These are phyloP conservation scores for Cryptococcus sp. DNA, from an alignment of 1,284 basidiomycete species.

Conservation along the genomic window DNA sequence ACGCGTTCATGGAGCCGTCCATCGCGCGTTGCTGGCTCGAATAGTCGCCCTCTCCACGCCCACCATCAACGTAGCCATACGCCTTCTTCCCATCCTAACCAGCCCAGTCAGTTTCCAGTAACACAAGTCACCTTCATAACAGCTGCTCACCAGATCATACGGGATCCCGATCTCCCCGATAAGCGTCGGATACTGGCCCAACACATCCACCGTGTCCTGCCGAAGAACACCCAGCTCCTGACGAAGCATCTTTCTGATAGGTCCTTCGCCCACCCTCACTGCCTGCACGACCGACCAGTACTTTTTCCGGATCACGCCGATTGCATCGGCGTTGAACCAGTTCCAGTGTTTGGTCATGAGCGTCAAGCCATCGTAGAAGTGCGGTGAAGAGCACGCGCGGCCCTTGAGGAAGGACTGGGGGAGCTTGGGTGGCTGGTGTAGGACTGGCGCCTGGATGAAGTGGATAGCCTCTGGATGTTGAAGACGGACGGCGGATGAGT, in stretches of 20 bases:
- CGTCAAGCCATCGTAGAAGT: slow-evolving; percentile 91
- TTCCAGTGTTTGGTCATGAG: slow-evolving; percentile 79
- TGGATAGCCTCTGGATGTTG: slow-evolving; percentile 81
- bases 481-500: slow-evolving; percentile 62
- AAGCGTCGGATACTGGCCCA: slow-evolving; percentile 77
- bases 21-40: slow-evolving; percentile 75
- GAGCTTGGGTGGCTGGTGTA: slow-evolving; percentile 65
- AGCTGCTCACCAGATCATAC: slow-evolving; percentile 65
- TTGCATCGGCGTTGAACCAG: slow-evolving; percentile 77
- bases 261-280: slow-evolving; percentile 66
- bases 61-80: slow-evolving; percentile 76
- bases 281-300: slow-evolving; percentile 61
- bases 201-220: slow-evolving; percentile 56
- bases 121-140: not conserved
- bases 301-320: slow-evolving; percentile 75
- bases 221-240: slow-evolving; percentile 80
- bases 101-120: not conserved
- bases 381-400: slow-evolving; percentile 74
- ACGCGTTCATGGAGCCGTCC: slow-evolving; percentile 85
- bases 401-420: slow-evolving; percentile 62
- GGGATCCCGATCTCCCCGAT: slow-evolving; percentile 96
- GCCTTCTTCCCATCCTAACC: slow-evolving; percentile 67
- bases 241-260: slow-evolving; percentile 77
- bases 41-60: slow-evolving; percentile 75
- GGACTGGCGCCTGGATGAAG: slow-evolving; percentile 91